Percentiles rank a stretch among this genome's conserved stretches.
Conservation (phyloP, 208 protist species). For the Phytomonas francai region DNA sequence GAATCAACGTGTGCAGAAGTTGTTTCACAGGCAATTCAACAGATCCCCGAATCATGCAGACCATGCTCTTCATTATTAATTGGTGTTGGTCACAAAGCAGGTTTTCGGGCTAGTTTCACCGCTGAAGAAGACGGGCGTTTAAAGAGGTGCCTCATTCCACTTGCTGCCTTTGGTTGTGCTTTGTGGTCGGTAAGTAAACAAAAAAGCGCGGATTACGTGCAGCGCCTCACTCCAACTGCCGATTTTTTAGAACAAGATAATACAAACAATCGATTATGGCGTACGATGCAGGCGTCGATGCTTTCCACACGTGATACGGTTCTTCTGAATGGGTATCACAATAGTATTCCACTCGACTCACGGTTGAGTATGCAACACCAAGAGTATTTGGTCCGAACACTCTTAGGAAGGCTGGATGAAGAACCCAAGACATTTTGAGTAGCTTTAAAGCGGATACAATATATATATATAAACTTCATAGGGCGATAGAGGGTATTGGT, state of each 20-base stretch:
- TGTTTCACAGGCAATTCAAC: neutral
- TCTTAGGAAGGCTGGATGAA: slow-evolving; percentile 30
- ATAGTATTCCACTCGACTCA: slow-evolving; percentile 37
- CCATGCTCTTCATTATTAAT: slow-evolving; percentile 21
- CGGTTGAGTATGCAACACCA: slow-evolving; percentile 54
- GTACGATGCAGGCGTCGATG: slow-evolving; percentile 76
- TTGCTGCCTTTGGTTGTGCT: slow-evolving; percentile 46
- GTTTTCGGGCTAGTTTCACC: slow-evolving; percentile 16
- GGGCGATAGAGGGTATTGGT: neutral
- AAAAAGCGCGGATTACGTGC: slow-evolving; percentile 32
- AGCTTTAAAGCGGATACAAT: neutral
- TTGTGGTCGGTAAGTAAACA: slow-evolving; percentile 58
- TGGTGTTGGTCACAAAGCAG: slow-evolving; percentile 34
- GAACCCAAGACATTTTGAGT: neutral
- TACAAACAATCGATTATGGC: slow-evolving; percentile 53
- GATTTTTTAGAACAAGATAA: slow-evolving; percentile 6
- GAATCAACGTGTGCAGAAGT: neutral
- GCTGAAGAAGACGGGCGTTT: slow-evolving; percentile 21
- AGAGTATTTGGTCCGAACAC: slow-evolving; percentile 63
- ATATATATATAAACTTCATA: neutral
- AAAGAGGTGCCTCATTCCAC: slow-evolving; percentile 27
- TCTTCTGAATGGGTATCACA: slow-evolving; percentile 45
- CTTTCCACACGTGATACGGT: slow-evolving; percentile 75
- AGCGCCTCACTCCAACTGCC: slow-evolving; percentile 21
- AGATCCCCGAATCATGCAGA: neutral